Percentiles rank a stretch among this genome's conserved stretches.
phyloP scores from a whole-genome alignment of 352 stramenopile species.

The Globisporangium middletonii region DNA sequence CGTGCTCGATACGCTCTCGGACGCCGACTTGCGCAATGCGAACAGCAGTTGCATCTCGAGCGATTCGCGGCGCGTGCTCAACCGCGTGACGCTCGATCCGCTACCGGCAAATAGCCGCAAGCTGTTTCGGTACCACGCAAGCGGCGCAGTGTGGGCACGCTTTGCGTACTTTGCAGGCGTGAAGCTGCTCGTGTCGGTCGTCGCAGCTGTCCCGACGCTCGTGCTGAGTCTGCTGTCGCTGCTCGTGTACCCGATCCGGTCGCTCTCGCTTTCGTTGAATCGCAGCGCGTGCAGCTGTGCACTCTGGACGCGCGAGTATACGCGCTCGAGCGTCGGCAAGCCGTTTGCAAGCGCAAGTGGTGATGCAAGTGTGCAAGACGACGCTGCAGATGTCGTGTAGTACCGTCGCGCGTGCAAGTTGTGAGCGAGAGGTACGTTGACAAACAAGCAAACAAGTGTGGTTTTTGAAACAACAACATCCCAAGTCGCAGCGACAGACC shows the following conservation, averaged over 20 bases:
- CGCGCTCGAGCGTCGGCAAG: slow-evolving; percentile 53
- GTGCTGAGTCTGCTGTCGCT: slow-evolving; percentile 41
- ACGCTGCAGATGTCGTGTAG: slow-evolving; percentile 29
- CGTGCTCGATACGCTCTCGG: slow-evolving; percentile 56
- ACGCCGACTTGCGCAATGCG: slow-evolving; percentile 68
- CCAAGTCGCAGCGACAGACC: background rate
- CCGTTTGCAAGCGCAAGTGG: slow-evolving; percentile 27
- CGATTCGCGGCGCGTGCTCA: slow-evolving; percentile 53
- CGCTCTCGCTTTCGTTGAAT: slow-evolving; percentile 32
- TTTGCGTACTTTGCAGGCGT: slow-evolving; percentile 63
- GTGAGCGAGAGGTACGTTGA: background rate
- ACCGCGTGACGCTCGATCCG: slow-evolving; percentile 34
- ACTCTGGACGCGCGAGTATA: slow-evolving; percentile 67
- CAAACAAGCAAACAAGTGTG: background rate
- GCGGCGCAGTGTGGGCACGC: slow-evolving; percentile 51
- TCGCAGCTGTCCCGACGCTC: slow-evolving; percentile 47
- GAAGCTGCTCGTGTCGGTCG: slow-evolving; percentile 60
- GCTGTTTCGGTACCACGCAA: slow-evolving; percentile 55
- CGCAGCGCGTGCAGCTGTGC: slow-evolving; percentile 37
- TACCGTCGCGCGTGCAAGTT: background rate
- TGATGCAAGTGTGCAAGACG: slow-evolving; percentile 3
- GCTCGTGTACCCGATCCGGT: slow-evolving; percentile 52
- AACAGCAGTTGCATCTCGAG: slow-evolving; percentile 52
- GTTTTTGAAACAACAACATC: too few species aligned
- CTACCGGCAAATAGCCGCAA: slow-evolving; percentile 20